Evolutionary conservation across 768 basidiomycete genomes (phyloP), one percentile per base, ranked within the genome.

Genomic region (Naganishia antarctica): DNA sequence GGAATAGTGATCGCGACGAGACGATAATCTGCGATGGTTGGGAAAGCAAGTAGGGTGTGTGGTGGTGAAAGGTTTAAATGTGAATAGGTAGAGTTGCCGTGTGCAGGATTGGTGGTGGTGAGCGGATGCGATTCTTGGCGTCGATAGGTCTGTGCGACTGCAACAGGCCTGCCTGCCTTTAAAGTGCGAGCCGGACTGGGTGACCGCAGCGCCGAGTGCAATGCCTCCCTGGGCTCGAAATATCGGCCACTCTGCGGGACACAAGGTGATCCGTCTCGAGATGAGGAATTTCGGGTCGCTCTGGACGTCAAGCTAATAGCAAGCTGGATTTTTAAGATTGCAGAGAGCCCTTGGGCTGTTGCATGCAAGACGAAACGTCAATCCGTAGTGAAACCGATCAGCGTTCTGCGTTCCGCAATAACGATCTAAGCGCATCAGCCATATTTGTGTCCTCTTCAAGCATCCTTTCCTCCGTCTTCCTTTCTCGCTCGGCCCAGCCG

Each of bases 401-500:
- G 34, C 34, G 53, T 57, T 57, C 53, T 21, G 23, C 21, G 31
- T 57, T 25, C 23, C 21, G 32, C 50, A 57, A 57, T 41, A 57
- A 40, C 53, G 53, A 57, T 57, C 53, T 57, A 57, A 57, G 53
- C 53, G 53, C 53, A 57, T 57, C 37, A 51, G 34, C 21, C 53
- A 57, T 21, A 57, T 37, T 37, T 29, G 32, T 21, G 4, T 31
- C n/a, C 53, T 37, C 53, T 7, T 23, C n/a, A n/a, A 11, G 9
- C 29, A 6, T 37, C 51, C 53, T 6, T 21, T 34, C 21, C 29
- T n/a, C 32, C 50, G 18, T 31, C 50, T 18, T 23, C 49, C 3
- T 51, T 29, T 25, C 49, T 15, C 16, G 9, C 18, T 18, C 18
- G 32, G 23, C 32, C 26, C 18, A 15, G n/a, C 31, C 31, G 25